Evolutionary conservation across 1,284 basidiomycete species (phyloP), one percentile per base, ranked within the genome.

Genomic region (Trichosporon sp.): DNA sequence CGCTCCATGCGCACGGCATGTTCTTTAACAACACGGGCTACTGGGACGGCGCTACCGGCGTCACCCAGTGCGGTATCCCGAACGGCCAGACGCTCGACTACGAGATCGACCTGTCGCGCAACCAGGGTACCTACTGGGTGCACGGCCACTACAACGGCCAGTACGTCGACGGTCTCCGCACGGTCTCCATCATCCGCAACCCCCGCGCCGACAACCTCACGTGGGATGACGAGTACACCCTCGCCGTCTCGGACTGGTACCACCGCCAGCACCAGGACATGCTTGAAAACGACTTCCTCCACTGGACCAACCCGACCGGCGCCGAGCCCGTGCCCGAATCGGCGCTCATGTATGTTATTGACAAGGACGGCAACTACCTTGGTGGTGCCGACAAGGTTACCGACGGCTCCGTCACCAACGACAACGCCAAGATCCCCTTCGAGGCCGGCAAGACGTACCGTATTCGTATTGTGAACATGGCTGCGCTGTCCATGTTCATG

Each of bases 151-250:
- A 77, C 68, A 70, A 89, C 86, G 92, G 93, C 27, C 92, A 94
- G 86, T 95, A 95, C 75, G 89, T 92, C 62, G 92, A 83, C 70
- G 83, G 81, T 70, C 75, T 83, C 27, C 74, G 82, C 21, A 62
- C 70, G 1, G 66, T 51, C 9, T 42, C 94, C 0, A 80, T 94
- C 25, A 80, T 95, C 64, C 88, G 98, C 65, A 90, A 92, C 76
- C 89, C 83, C 86, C 77, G 87, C 90, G 70, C 75, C 27, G 83
- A 83, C 68, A 76, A 79, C 64, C 51, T 80, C 80, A 75, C 85
- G 0, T 98, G 98, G 83, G 95, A 98, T 82, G 93, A 91, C 56
- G 96, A 98, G 76, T 95, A 89, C 84, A 95, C 92, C 13, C 85
- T 98, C 72, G 83, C 94, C 64, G 85, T 97, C 5, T 87, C 88